Conservation (phyloP, 257 asterid genomes). For the Nicotiana attenuata region DNA sequence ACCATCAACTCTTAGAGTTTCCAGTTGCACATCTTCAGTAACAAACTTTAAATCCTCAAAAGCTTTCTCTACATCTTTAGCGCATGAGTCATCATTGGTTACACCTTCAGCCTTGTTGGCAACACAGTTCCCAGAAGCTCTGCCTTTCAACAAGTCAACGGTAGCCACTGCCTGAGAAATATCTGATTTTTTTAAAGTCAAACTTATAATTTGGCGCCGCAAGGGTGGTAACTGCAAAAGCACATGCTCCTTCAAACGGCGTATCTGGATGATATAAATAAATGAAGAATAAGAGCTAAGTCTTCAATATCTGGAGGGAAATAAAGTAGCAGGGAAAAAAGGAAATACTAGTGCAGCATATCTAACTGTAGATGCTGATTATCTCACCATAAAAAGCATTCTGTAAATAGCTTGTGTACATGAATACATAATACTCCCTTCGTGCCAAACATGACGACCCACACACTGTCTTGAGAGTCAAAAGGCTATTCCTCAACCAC, state of each 20-base stretch:
- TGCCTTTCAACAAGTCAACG: slow-evolving; percentile 40
- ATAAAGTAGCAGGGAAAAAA: background rate
- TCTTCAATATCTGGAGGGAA: slow-evolving; percentile 7
- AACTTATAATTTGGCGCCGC: slow-evolving; percentile 77
- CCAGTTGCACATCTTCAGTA: slow-evolving; percentile 1
- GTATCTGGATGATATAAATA: slow-evolving; percentile 46
- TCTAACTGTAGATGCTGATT: background rate
- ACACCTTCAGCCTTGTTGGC: slow-evolving; percentile 42
- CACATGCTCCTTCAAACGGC: slow-evolving; percentile 92
- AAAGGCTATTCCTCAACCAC: background rate
- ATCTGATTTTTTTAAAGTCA: slow-evolving; percentile 65
- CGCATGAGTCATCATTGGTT: slow-evolving; percentile 12
- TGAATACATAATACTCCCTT: background rate
- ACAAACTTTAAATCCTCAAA: slow-evolving; percentile 8
- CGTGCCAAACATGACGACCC: background rate
- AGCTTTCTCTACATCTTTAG: slow-evolving; percentile 20
- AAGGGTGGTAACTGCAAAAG: slow-evolving; percentile 80
- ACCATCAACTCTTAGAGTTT: slow-evolving; percentile 8
- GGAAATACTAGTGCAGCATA: background rate
- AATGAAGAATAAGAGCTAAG: slow-evolving; percentile 1
- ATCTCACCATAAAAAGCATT: background rate
- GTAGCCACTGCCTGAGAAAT: slow-evolving; percentile 59
- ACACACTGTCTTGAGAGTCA: background rate
- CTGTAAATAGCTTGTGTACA: background rate
- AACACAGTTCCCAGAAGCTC: slow-evolving; percentile 35